Percentiles rank a stretch among this genome's conserved stretches.
These are phyloP conservation scores for Ceratorhiza oryzae-sativae DNA, from an alignment of 1,284 basidiomycete species.

Conservation along the genomic window DNA sequence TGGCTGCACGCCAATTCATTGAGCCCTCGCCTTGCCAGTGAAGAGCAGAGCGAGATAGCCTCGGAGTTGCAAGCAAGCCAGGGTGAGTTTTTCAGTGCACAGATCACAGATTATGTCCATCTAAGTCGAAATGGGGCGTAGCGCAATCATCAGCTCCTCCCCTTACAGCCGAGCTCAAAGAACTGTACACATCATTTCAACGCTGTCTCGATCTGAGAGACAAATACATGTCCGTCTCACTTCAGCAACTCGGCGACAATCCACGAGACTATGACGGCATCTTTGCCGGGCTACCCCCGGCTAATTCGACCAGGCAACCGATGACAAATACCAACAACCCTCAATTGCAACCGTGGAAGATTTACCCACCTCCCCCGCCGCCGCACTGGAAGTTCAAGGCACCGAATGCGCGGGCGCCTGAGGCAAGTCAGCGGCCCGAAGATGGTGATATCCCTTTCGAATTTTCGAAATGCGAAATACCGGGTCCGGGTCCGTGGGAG, in stretches of 20 bases:
- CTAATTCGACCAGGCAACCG: not conserved
- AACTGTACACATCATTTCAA: slow-evolving; percentile 62
- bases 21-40: slow-evolving; percentile 36
- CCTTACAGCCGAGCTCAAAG: slow-evolving; percentile 46
- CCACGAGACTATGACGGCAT: slow-evolving; percentile 85
- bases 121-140: no score
- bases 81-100: not conserved
- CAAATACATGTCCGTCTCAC: slow-evolving; percentile 87
- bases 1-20: slow-evolving; percentile 47
- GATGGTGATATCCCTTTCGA: slow-evolving; percentile 65
- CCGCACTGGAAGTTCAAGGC: slow-evolving; percentile 89
- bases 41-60: slow-evolving; percentile 44
- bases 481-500: slow-evolving; percentile 64
- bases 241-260: slow-evolving; percentile 89
- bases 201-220: slow-evolving; percentile 87
- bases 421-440: slow-evolving; percentile 45
- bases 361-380: slow-evolving; percentile 89
- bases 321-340: slow-evolving; percentile 47
- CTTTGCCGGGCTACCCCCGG: slow-evolving; percentile 59
- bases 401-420: slow-evolving; percentile 60
- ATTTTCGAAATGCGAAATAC: slow-evolving; percentile 73
- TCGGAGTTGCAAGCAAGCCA: slow-evolving; percentile 34
- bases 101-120: not conserved
- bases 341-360: slow-evolving; percentile 70
- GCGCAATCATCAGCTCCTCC: slow-evolving; percentile 23